These are phyloP conservation scores for Diversispora epigaea DNA, from an alignment of 192 early-diverging fungal genomes.

Conservation along the genomic window DNA sequence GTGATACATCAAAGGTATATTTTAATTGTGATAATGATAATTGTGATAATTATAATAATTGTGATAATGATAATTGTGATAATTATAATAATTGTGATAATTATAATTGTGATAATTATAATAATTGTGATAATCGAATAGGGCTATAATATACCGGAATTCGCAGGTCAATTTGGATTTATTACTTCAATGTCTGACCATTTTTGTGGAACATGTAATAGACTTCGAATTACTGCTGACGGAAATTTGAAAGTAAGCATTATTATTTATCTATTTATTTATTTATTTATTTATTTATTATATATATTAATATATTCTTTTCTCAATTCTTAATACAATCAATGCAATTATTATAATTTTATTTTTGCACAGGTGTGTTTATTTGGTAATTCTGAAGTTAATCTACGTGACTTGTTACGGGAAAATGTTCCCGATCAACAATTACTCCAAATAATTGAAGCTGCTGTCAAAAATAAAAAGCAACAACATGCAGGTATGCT, in stretches of 20 bases:
- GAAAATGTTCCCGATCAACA: slow-evolving; percentile 61
- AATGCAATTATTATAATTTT: background rate
- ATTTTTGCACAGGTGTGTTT: slow-evolving; percentile 58
- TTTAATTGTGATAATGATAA: background rate
- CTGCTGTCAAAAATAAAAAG: slow-evolving; percentile 86
- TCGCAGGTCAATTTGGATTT: slow-evolving; percentile 88
- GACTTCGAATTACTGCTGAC: slow-evolving; percentile 89
- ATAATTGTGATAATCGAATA: slow-evolving; percentile 26
- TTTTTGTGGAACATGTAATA: slow-evolving; percentile 93
- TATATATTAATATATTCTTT: background rate
- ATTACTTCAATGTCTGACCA: slow-evolving; percentile 98
- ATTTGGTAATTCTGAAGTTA: slow-evolving; percentile 92
- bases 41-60: background rate
- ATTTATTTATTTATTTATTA: background rate
- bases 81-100: background rate
- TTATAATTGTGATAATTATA: background rate
- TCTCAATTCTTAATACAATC: background rate
- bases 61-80: no score
- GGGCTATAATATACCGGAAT: slow-evolving; percentile 76
- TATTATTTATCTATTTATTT: slow-evolving; percentile 1
- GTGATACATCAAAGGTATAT: slow-evolving; percentile 81
- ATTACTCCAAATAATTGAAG: slow-evolving; percentile 67
- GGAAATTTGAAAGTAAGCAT: slow-evolving; percentile 82
- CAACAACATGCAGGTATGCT: slow-evolving; percentile 93
- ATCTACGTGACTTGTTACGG: slow-evolving; percentile 77